phyloP scores from a whole-genome alignment of 2,329 filamentous ascomycete species.

The Aspergillus oerlinghausenensis region DNA sequence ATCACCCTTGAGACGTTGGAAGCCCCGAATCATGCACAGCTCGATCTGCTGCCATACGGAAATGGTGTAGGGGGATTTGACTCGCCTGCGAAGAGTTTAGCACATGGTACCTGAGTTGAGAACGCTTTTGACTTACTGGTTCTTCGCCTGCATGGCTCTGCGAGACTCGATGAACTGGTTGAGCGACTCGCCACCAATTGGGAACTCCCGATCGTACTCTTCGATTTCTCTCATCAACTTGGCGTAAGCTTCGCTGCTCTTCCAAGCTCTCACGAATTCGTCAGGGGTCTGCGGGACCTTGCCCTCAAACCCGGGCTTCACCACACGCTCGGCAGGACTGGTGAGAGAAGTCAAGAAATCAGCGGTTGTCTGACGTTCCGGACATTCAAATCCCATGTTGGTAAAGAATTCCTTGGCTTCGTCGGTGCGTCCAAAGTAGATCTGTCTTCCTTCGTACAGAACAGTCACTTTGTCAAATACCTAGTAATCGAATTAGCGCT shows the following conservation, averaged over 20 bases:
- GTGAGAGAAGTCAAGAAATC: constrained; percentile 70
- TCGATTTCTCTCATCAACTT: constrained; percentile 41
- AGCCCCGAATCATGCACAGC: constrained; percentile 78
- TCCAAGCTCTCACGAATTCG: constrained; percentile 60
- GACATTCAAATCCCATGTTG: constrained; percentile 65
- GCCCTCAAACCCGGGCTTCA: constrained; percentile 57
- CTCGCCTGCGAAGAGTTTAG: constrained; percentile 40
- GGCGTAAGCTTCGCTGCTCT: constrained; percentile 47
- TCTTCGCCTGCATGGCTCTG: constrained; percentile 41
- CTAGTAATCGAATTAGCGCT: constrained; percentile 25
- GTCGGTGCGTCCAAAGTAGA: constrained; percentile 65
- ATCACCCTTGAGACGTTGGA: constrained; percentile 70
- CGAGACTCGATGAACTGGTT: constrained; percentile 39
- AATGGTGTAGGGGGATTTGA: constrained; percentile 75
- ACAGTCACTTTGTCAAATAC: constrained; percentile 70
- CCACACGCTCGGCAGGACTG: constrained; percentile 57
- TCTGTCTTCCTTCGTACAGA: constrained; percentile 70
- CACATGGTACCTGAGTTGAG: neutral
- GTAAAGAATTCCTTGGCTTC: constrained; percentile 64
- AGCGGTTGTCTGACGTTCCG: constrained; percentile 63
- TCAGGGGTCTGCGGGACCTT: constrained; percentile 64
- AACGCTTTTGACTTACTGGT: constrained; percentile 20
- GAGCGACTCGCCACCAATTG: constrained; percentile 40
- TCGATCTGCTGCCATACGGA: constrained; percentile 70
- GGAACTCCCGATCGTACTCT: constrained; percentile 40